Evolutionary conservation across 208 protist genomes (phyloP).

Genomic region (Kentomonas sorsogonicus): DNA sequence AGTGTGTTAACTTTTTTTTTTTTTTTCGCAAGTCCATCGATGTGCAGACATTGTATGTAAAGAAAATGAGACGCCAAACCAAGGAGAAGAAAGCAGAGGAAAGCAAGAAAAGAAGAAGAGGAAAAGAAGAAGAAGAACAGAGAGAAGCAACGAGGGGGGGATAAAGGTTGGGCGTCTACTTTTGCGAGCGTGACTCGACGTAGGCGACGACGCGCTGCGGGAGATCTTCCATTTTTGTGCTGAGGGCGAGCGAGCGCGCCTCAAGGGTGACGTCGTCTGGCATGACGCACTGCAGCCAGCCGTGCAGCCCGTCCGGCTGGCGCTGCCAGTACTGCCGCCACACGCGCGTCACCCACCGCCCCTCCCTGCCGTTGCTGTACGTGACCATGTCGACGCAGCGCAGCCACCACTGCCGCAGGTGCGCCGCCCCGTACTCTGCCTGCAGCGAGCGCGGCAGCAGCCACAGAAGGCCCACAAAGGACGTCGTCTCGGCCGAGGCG

Average conservation of each 20-base stretch:
- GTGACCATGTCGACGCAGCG: constrained; percentile 20
- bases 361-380: constrained; percentile 12
- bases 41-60: constrained; percentile 11
- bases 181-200: constrained; percentile 12
- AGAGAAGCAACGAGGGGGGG: constrained; percentile 6
- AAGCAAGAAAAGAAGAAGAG: constrained; percentile 11
- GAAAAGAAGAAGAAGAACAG: constrained; percentile 3
- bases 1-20: too few species aligned
- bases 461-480: constrained; percentile 29
- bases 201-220: constrained; percentile 29
- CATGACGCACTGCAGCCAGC: constrained; percentile 21
- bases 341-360: constrained; percentile 20
- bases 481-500: constrained; percentile 14
- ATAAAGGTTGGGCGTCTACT: background rate
- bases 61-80: background rate
- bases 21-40: too few species aligned
- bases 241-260: constrained; percentile 15
- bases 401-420: constrained; percentile 32
- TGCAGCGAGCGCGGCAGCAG: constrained; percentile 34
- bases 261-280: constrained; percentile 24
- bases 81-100: background rate
- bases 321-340: constrained; percentile 28
- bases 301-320: constrained; percentile 23
- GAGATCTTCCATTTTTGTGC: constrained; percentile 30
- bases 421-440: constrained; percentile 30